Evolutionary conservation across 1,139 yeast genomes (phyloP).

Genomic region (Blastobotrys buckinghamii): DNA sequence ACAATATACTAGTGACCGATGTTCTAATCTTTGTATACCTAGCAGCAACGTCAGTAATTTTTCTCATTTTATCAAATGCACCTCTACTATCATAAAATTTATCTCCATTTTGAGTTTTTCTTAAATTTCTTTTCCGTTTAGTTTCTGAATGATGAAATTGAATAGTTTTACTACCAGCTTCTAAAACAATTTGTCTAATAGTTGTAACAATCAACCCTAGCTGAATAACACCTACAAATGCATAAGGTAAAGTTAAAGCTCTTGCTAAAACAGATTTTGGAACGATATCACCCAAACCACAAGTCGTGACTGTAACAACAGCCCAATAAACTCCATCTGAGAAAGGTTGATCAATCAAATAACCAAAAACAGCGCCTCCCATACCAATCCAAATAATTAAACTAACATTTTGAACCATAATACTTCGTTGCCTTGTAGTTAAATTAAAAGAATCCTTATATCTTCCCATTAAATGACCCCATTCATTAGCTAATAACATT

Average conservation of each 20-base stretch:
- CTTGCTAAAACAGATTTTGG: slow-evolving; percentile 50
- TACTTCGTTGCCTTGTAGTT: slow-evolving; percentile 57
- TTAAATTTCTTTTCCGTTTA: slow-evolving; percentile 14
- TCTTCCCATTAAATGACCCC: slow-evolving; percentile 52
- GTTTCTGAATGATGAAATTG: slow-evolving; percentile 23
- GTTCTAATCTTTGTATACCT: slow-evolving; percentile 20
- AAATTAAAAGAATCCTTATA: slow-evolving; percentile 68
- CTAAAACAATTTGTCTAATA: slow-evolving; percentile 57
- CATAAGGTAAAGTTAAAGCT: slow-evolving; percentile 54
- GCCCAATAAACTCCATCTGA: slow-evolving; percentile 67
- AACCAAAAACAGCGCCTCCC: slow-evolving; percentile 56
- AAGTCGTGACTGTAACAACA: slow-evolving; percentile 64
- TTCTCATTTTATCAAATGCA: slow-evolving; percentile 50
- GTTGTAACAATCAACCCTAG: slow-evolving; percentile 69
- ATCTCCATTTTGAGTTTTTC: slow-evolving; percentile 21
- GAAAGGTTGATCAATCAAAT: slow-evolving; percentile 40
- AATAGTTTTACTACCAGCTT: slow-evolving; percentile 52
- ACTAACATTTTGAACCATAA: slow-evolving; percentile 64
- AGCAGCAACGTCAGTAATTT: slow-evolving; percentile 33
- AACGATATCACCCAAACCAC: slow-evolving; percentile 71
- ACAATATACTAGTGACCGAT: slow-evolving; percentile 37
- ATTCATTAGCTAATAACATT: slow-evolving; percentile 49
- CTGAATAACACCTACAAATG: slow-evolving; percentile 61
- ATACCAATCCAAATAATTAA: slow-evolving; percentile 63
- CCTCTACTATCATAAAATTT: slow-evolving; percentile 20